Base-by-base conservation (phyloP, 2,329 filamentous ascomycete genomes). In the Colletotrichum lupini region DNA sequence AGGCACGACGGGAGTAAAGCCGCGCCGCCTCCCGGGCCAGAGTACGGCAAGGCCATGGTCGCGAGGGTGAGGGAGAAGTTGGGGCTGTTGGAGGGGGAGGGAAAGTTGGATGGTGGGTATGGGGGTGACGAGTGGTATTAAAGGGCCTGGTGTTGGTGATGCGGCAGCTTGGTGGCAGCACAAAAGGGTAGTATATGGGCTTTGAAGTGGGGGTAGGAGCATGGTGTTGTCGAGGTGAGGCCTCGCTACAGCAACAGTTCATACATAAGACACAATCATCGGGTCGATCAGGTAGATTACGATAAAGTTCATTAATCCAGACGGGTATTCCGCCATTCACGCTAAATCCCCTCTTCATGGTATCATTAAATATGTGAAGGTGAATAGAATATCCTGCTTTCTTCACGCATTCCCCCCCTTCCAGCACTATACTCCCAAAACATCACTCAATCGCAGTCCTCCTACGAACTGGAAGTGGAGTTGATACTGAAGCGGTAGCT, bases 401-500 rank as follows among this genome's bases (percentile, higher is more conserved):
- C n/a, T 30, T 30, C 22, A 12, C 24, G 30, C 24, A 42, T 53
- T 14, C 9, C 19, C n/a, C 16, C 14, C 49, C 12, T 22, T n/a
- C 19, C 42, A 49, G 30, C 2, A 14, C 6, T 55, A 14, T 11
- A 19, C 8, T 19, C 22, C 30, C 62, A 49, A 8, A n/a, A 30
- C n/a, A 57, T 26, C n/a, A 16, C 14, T 46, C n/a, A 46, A 26
- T 3, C 5, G 11, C 30, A n/a, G 28, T 11, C 19, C 42, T 49
- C 42, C 46, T 70, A 68, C n/a, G 19, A 32, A 37, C 56, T 60
- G 37, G 12, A 64, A 19, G 69, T 58, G 53, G 77, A 76, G 76
- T 87, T 84, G 74, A 90, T 82, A 77, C 86, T 89, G 77, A 93
- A 93, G 67, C 82, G 82, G 79, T 92, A 92, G 76, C 85, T 89